Conservation (phyloP, 2,329 filamentous ascomycete species). For the Fusarium fracticaudum region DNA sequence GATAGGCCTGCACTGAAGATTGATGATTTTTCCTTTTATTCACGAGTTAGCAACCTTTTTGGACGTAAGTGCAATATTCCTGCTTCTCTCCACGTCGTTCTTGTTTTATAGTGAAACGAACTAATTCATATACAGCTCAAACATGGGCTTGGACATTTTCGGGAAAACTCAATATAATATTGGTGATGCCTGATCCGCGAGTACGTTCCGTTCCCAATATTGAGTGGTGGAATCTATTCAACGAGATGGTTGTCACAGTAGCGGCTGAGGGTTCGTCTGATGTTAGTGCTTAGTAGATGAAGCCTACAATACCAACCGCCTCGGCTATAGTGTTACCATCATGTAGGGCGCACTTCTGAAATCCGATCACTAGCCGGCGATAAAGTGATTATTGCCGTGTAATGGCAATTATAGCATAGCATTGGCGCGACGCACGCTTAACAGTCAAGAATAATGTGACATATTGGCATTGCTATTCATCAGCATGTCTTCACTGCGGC, state of each 20-base stretch:
- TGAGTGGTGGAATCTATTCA: neutral
- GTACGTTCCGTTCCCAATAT: neutral
- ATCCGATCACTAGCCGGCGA: neutral
- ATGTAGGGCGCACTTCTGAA: neutral
- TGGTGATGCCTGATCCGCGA: slow-evolving; percentile 5
- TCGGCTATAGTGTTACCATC: no score
- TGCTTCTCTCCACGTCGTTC: rapidly evolving
- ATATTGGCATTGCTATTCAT: neutral
- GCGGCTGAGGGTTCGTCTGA: neutral
- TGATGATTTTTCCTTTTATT: slow-evolving; percentile 4
- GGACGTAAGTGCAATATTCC: neutral
- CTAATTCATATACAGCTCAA: neutral
- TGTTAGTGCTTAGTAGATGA: neutral
- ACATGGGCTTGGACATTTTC: slow-evolving; percentile 2
- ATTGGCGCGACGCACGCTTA: neutral
- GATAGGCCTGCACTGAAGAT: neutral
- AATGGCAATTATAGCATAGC: neutral
- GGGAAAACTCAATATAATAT: neutral
- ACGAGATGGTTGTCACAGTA: neutral
- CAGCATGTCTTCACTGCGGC: rapidly evolving
- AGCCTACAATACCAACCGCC: neutral
- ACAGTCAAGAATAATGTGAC: neutral
- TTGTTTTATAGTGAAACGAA: neutral
- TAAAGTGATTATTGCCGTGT: neutral
- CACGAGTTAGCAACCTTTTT: slow-evolving; percentile 4